Evolutionary conservation across 345 rosid genomes (phyloP), one percentile per base, ranked within the genome.

Genomic region (Brassica carinata): DNA sequence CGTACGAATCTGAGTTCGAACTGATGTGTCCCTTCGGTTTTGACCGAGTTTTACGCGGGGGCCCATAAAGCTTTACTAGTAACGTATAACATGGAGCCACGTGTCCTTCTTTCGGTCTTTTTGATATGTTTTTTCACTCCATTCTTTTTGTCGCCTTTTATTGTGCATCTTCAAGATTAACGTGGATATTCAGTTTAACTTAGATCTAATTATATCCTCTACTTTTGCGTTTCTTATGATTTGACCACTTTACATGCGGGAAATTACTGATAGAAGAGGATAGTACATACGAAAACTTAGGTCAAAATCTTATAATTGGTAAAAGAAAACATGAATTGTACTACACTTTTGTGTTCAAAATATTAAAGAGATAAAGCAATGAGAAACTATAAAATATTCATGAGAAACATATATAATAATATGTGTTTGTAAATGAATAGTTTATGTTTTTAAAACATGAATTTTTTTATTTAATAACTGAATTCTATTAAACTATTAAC

Each of bases 21-120:
- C 55, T 48, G 83, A 84, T 84, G 81, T 84, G 84, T 75, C 72
- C 71, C 63, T 73, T 72, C 11, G 13, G 61, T 66, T 68, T 79
- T 78, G 76, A 75, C 68, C 68, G 63, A 64, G 80, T 80, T 53
- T 53, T 53, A 45, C 53, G 59, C 5, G 59, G 43, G 43, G 59
- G 59, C 59, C 59, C 18, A 48, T 13, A 9, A 34, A 5, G 3
- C 48, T 40, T 40, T 13, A 13, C 17, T 13, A 48, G 14, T 13
- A 48, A 48, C 15, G 55, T 48, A 48, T 13, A 13, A 40, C 15
- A 14, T 48, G 2, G n/a, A 4, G 55, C 2, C 55, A 40, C 48
- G 15, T 14, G 55, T 48, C 55, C 55, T 3, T 40, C 13, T 40
- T 40, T 40, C 26, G 26, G 4, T 9, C 10, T 8, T 40, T 3